Base-by-base conservation (phyloP, 2,329 filamentous ascomycete species). In the Venturiaceae sp. region DNA sequence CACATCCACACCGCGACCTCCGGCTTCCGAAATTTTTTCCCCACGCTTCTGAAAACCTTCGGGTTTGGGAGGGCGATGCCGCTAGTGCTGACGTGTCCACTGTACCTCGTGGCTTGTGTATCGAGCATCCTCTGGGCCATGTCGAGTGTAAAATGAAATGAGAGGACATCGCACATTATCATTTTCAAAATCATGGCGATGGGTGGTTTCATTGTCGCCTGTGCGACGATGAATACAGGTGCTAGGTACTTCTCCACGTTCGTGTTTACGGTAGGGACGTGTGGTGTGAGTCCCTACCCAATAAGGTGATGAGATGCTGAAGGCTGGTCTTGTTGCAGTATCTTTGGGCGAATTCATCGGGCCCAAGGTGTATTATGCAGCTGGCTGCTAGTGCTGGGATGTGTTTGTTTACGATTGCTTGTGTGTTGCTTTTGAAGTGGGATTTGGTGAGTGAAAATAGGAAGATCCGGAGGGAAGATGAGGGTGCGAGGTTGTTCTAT, bases 11-110 rank as follows among this genome's bases (percentile, higher is more conserved):
- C 67, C 26, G 63, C 65, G 1, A 67, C 67, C 44, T 63, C 72
- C 61, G 69, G 68, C 1, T 77, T 77, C 64, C 74, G 79, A 63
- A 75, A 75, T 65, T 76, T 74, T 66, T 76, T 73, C 61, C 73
- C 72, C 1, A 74, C 73, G 4, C 75, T 80, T 13, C 75, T 81
- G 59, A 70, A 75, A 59, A 78, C 76, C 0, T 71, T 81, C 0
- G 75, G 75, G 0, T 81, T 80, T 67, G 72, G 68, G 59, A 74
- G 68, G 0, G 81, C 76, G 1, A 71, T 79, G 53, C 81, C 79
- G 0, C 71, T 82, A 0, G 71, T 79, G 11, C 73, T 82, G 59
- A 81, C 78, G 39, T 72, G 66, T 60, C 68, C 68, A 3, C 68
- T 68, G 2, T 70, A 70, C 60, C 62, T 69, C 28, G 64, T 69